Evolutionary conservation across 2,329 filamentous ascomycete genomes (phyloP), one percentile per base, ranked within the genome.

Genomic region (Phialocephala subalpina): DNA sequence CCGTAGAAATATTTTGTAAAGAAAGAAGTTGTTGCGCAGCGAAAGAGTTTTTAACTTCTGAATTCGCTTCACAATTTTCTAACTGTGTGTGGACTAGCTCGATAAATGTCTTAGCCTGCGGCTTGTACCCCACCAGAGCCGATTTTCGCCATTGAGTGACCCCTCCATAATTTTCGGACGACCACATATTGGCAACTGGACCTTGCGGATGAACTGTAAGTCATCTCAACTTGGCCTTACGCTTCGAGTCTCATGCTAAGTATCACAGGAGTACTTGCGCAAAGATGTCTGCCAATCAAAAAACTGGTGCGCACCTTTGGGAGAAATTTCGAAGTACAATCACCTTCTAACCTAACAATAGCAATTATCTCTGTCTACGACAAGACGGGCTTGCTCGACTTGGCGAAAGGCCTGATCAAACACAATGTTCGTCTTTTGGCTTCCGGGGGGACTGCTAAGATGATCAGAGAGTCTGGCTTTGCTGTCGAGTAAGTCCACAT

Each of bases 351-450:
- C n/a, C n/a, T 25, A 4, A 12, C 22, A 20, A 62, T 60, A 85
- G 96, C 96, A 73, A 98, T 99, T 78, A 87, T 99, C 79, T 98
- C 95, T 72, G 96, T 98, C 84, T 98, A 96, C 79, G 93, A 99
- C 87, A 99, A 99, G 90, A 98, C 95, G 64, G 96, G 94, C 67
- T 87, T 97, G 72, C 83, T 97, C 73, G 94, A 97, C 81, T 86
- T 97, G 74, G 93, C 94, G 75, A 97, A 97, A 82, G 94, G 94
- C 74, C 88, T 97, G 59, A 87, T 92, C 77, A 88, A 95, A 84
- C 88, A 97, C 77, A 91, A 96, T 88, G 92, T 97, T 73, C 92
- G 94, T 73, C 90, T 99, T 72, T 87, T 99, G 65, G 96, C 96
- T 62, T 98, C 95, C 65, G 96, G 96, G 67, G 96, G 96, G 74